A percentile compares a stretch with the other conserved stretches of the same genome.
Evolutionary conservation across 345 rosid species (phyloP).

Genomic region (Salix brachista): DNA sequence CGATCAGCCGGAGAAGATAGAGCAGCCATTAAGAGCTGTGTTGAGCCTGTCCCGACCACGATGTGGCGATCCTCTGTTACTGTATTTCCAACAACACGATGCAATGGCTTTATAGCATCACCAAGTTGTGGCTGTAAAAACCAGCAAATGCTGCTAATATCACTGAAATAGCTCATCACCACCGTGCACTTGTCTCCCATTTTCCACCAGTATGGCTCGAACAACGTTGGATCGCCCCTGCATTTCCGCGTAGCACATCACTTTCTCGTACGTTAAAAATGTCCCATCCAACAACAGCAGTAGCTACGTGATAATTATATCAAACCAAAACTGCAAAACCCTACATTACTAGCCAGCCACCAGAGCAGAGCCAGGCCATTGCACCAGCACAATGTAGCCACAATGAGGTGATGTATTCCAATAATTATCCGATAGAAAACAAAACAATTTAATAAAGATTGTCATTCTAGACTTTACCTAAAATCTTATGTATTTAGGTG

Average conservation of each 20-base stretch:
- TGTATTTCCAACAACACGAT: conserved; percentile 62
- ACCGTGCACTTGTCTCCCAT: conserved; percentile 56
- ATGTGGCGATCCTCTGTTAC: conserved; percentile 40
- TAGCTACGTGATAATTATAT: too few species aligned
- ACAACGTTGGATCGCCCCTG: conserved; percentile 93
- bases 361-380: not conserved
- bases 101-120: conserved; percentile 58
- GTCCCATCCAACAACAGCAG: too few species aligned
- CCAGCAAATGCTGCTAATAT: conserved; percentile 57
- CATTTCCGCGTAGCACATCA: not conserved
- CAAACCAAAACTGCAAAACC: not conserved
- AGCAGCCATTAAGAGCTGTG: conserved; percentile 72
- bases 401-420: not conserved
- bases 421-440: not conserved
- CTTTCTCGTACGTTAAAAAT: not conserved
- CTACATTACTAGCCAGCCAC: not conserved
- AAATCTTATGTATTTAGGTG: too few species aligned
- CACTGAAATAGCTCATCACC: conserved; percentile 85
- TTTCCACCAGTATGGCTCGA: conserved; percentile 65
- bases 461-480: too few species aligned
- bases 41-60: conserved; percentile 87
- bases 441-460: not conserved
- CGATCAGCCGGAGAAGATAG: conserved; percentile 41
- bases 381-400: not conserved
- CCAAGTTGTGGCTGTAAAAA: conserved; percentile 62